Base-by-base conservation (phyloP, 345 rosid genomes). In the Brassica incana region DNA sequence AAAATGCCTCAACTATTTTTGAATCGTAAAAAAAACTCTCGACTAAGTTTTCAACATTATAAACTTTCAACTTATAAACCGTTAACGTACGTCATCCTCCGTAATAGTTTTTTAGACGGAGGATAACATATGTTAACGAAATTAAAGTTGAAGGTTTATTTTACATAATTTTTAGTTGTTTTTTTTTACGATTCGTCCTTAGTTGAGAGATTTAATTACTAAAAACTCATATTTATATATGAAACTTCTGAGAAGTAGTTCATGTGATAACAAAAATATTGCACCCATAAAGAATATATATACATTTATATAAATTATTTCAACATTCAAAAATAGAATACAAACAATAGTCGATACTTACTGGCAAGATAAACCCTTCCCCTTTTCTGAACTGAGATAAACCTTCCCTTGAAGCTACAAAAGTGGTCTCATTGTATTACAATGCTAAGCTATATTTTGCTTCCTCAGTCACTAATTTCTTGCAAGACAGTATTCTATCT, bases 311-410 rank as follows among this genome's bases (percentile, higher is more conserved):
- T 58, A 8, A 2, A 29, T 4, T 16, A 30, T 71, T 52, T 11
- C 50, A 27, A 40, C 58, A 38, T 65, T 29, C 15, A 12, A 15
- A 65, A 8, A 33, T 18, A 30, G 12, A 29, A 78, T 71, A 64
- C 33, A 3, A 71, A 65, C 59, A 66, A 66, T 45, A 40, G 56
- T 73, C 36, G 38, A 79, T 72, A 43, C 74, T 23, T 36, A 68
- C 61, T 73, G 83, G 32, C 79, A 56, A 65, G 85, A 72, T 76
- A 56, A 14, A 38, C 81, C 81, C 71, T 1, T 64, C 81, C 76
- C 67, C 60, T 54, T 54, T 10, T 52, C 9, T 4, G 74, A 70
- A 10, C 63, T 16, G 74, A 65, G 85, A 72, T 76, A 69, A 6
- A 40, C 81, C 81, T 78, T 71, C 81, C 77, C 66, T 72, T 65